Evolutionary conservation across 192 early-diverging fungal genomes (phyloP).

Genomic region (Neocallimastix lanati): DNA sequence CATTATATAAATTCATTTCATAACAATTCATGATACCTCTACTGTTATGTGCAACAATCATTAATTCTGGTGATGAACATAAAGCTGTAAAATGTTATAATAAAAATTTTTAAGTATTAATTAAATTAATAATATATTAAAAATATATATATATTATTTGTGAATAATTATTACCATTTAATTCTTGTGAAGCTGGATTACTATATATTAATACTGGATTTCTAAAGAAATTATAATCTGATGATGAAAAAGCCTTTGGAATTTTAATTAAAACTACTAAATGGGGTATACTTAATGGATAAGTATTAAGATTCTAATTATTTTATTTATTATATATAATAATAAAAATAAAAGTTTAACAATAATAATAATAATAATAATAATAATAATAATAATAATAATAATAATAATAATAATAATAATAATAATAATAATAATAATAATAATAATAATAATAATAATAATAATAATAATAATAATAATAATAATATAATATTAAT

Average conservation of each 20-base stretch:
- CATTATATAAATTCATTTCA: conserved; percentile 52
- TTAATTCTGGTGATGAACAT: conserved; percentile 32
- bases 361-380: not conserved
- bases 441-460: not conserved
- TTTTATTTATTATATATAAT: not conserved
- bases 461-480: not conserved
- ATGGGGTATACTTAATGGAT: conserved; percentile 43
- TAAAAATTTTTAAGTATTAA: too few relatives aligned
- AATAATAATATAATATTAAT: not conserved
- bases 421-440: not conserved
- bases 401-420: not conserved
- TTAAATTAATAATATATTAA: too few relatives aligned
- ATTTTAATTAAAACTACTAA: conserved; percentile 46
- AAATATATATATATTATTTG: too few relatives aligned
- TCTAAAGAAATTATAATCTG: conserved; percentile 36
- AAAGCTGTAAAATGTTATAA: too few relatives aligned
- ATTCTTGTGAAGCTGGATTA: conserved; percentile 23
- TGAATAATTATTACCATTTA: conserved; percentile 15
- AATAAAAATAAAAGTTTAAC: not conserved
- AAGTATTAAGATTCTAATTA: conserved; percentile 36
- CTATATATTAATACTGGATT: conserved; percentile 9
- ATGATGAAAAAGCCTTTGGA: conserved; percentile 23
- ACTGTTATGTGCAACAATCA: conserved; percentile 31
- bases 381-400: too few relatives aligned
- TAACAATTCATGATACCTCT: conserved; percentile 47